phyloP scores from a whole-genome alignment of 2,329 filamentous ascomycete genomes.

The Albifimbria verrucaria region DNA sequence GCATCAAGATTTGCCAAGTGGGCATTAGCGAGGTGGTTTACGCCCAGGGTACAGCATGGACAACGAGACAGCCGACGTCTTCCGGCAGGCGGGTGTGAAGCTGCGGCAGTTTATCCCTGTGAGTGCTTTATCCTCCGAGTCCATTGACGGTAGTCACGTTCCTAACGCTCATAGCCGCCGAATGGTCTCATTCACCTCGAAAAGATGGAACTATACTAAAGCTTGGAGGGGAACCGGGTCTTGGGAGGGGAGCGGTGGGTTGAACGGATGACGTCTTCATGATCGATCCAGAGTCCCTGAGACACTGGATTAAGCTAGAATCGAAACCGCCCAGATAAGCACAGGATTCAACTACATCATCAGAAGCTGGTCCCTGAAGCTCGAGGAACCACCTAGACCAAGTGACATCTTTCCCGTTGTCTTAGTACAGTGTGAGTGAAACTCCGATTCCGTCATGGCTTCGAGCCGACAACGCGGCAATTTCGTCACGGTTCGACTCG shows the following conservation, averaged over 20 bases:
- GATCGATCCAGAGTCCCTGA: too few relatives aligned
- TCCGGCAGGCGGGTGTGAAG: constrained; percentile 77
- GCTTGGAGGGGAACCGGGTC: neutral
- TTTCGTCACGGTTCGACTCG: too few relatives aligned
- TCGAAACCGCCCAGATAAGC: neutral
- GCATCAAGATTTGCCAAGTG: constrained; percentile 97
- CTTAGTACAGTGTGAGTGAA: too few relatives aligned
- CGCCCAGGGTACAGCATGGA: constrained; percentile 94
- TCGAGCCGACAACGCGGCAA: too few relatives aligned
- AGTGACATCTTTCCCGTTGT: too few relatives aligned
- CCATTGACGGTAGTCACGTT: too few relatives aligned
- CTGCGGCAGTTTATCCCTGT: constrained; percentile 87
- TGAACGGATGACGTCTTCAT: neutral
- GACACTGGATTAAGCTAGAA: neutral
- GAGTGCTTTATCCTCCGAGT: constrained; percentile 38
- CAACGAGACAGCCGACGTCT: constrained; percentile 73
- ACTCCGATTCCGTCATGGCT: too few relatives aligned
- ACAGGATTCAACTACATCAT: too few relatives aligned
- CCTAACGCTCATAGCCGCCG: constrained; percentile 44
- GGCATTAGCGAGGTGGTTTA: constrained; percentile 96
- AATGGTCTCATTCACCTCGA: constrained; percentile 64
- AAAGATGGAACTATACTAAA: constrained; percentile 39
- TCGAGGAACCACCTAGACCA: too few relatives aligned
- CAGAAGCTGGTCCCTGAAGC: too few relatives aligned
- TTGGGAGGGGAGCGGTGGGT: neutral